A percentile compares a stretch with the other conserved stretches of the same genome.
phyloP scores from a whole-genome alignment of 78 protist genomes.

The Cavenderia fasciculata region DNA sequence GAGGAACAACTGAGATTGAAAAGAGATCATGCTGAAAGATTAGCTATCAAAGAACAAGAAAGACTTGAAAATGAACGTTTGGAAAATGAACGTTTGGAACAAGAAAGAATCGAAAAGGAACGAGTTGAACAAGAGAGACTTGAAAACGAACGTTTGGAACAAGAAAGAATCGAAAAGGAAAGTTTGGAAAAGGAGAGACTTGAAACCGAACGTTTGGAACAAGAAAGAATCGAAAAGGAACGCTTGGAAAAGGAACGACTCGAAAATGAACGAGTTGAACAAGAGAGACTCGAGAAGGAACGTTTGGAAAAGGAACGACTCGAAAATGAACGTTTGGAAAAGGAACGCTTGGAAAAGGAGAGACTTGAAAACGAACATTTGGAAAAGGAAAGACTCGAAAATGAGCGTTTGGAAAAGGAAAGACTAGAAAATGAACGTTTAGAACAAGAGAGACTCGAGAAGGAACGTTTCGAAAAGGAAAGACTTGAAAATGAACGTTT shows the following conservation, averaged over 20 bases:
- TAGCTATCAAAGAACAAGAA: background rate
- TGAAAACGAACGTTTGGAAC: background rate
- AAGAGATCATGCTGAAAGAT: background rate
- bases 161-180: background rate
- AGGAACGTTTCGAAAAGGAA: slow-evolving; percentile 12
- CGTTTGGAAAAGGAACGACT: background rate
- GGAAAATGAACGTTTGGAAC: background rate
- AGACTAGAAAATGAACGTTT: background rate
- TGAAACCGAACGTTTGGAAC: background rate
- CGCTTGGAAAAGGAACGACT: background rate
- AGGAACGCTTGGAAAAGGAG: background rate
- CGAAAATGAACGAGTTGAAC: background rate
- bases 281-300: slow-evolving; percentile 7
- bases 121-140: background rate
- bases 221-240: background rate
- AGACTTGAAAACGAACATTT: background rate
- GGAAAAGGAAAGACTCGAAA: slow-evolving; percentile 1
- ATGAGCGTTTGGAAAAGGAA: background rate
- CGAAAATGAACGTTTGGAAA: background rate
- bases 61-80: background rate
- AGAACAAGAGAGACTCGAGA: background rate
- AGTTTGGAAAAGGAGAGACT: background rate
- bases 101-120: background rate
- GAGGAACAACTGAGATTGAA: background rate
- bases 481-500: background rate